phyloP scores from a whole-genome alignment of 169 alveolate species.

The Plasmodium vivax region DNA sequence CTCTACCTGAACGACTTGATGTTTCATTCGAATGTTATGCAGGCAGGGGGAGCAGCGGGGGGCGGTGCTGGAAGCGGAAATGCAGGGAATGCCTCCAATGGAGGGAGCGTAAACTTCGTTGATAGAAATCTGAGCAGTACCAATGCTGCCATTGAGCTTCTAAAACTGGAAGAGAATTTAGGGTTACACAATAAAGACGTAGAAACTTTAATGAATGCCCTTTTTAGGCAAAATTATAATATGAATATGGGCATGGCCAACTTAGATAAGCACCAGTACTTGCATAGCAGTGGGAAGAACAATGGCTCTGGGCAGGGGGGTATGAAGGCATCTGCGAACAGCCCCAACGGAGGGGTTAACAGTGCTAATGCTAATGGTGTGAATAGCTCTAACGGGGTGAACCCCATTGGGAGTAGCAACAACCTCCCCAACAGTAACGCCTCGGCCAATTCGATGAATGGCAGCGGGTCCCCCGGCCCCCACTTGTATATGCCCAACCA shows the following conservation, averaged over 20 bases:
- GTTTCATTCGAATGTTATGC: constrained; percentile 39
- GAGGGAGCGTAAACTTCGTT: not conserved
- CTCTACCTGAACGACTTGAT: constrained; percentile 53
- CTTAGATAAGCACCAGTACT: constrained; percentile 30
- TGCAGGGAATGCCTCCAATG: not conserved
- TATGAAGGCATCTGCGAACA: not conserved
- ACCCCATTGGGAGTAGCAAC: not conserved
- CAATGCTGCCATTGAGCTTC: not conserved
- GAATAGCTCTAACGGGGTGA: not conserved
- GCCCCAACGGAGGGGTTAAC: not conserved
- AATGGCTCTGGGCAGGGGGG: not conserved
- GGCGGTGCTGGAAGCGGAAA: not conserved
- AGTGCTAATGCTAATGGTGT: not conserved
- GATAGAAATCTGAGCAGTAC: constrained; percentile 20
- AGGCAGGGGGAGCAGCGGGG: not conserved
- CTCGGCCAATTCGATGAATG: constrained; percentile 2
- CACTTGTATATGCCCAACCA: constrained; percentile 21
- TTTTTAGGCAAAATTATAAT: constrained; percentile 65
- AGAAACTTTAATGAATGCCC: constrained; percentile 28
- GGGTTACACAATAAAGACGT: constrained; percentile 52
- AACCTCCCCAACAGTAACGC: not conserved
- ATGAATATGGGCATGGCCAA: constrained; percentile 28
- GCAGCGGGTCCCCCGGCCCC: not conserved
- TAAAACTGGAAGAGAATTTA: constrained; percentile 39
- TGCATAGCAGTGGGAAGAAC: not conserved